Conservation (phyloP, 2,329 filamentous ascomycete species). For the Calonectria leucothoes region DNA sequence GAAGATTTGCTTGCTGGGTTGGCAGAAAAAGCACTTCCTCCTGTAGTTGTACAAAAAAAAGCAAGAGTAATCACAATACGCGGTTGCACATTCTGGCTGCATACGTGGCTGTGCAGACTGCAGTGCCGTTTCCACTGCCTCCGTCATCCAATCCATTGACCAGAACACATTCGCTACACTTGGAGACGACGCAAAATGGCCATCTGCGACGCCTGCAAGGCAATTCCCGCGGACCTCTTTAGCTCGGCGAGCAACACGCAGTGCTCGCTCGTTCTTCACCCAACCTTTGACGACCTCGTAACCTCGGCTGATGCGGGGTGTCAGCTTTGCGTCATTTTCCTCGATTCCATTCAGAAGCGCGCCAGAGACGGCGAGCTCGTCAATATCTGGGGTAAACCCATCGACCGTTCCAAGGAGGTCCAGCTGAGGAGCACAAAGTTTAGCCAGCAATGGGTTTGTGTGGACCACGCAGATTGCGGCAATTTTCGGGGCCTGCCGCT, state of each 20-base stretch:
- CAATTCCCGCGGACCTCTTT: not conserved
- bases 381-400: conserved; percentile 3
- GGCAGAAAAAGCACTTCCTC: not conserved
- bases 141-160: too few species aligned
- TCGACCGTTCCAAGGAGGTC: not conserved
- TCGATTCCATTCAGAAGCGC: conserved; percentile 10
- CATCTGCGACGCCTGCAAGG: not conserved
- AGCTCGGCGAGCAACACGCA: conserved; percentile 1
- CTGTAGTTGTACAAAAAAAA: not conserved
- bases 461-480: conserved; percentile 1
- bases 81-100: not conserved
- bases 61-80: not conserved
- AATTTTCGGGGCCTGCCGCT: conserved; percentile 3
- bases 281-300: not conserved
- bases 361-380: conserved; percentile 2
- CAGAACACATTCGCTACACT: not conserved
- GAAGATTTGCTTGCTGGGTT: not conserved
- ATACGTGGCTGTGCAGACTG: not conserved
- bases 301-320: conserved; percentile 4
- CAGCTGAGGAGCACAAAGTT: conserved; percentile 18
- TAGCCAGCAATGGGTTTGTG: conserved; percentile 3
- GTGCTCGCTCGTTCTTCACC: not conserved
- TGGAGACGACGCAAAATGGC: not conserved
- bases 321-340: conserved; percentile 11
- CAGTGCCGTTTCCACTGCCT: not conserved